Conservation (phyloP, 495 filamentous ascomycete species). For the Friedmanniomyces endolithicus region DNA sequence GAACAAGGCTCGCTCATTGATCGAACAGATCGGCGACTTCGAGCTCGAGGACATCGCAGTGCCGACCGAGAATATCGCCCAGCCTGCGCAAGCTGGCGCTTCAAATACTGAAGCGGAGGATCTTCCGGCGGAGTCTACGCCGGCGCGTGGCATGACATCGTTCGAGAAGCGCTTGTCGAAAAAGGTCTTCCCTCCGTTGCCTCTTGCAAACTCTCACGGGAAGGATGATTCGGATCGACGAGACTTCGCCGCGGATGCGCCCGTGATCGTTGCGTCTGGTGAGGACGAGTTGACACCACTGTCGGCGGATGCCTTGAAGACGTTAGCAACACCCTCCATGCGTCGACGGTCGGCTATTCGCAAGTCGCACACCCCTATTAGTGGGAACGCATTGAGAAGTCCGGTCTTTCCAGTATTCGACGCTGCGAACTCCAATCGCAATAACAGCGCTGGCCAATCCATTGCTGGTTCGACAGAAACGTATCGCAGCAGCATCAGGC, state of each 20-base stretch:
- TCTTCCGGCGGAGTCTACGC: not conserved
- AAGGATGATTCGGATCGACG: not conserved
- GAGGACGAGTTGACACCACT: not conserved
- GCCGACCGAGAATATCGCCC: not conserved
- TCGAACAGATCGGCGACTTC: conserved; percentile 89
- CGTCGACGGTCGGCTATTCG: not conserved
- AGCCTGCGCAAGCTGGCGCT: not conserved
- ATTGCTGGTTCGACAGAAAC: conserved; percentile 58
- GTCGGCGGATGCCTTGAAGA: not conserved
- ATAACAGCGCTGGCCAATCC: conserved; percentile 36
- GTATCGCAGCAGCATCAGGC: conserved; percentile 57
- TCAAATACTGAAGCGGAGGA: not conserved
- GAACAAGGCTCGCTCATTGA: conserved; percentile 66
- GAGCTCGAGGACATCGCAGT: conserved; percentile 32
- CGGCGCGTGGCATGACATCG: conserved; percentile 2
- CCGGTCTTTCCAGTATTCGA: not conserved
- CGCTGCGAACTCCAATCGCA: not conserved
- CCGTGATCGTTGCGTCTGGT: not conserved
- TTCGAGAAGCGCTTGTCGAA: conserved; percentile 10
- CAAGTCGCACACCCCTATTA: not conserved
- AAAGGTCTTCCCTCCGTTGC: conserved; percentile 10
- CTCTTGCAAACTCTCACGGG: not conserved
- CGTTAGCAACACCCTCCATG: not conserved
- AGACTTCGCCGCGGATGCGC: not conserved
- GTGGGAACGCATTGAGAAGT: not conserved